Evolutionary conservation across 2,329 filamentous ascomycete genomes (phyloP), one percentile per base, ranked within the genome.

Genomic region (Fusarium annulatum): DNA sequence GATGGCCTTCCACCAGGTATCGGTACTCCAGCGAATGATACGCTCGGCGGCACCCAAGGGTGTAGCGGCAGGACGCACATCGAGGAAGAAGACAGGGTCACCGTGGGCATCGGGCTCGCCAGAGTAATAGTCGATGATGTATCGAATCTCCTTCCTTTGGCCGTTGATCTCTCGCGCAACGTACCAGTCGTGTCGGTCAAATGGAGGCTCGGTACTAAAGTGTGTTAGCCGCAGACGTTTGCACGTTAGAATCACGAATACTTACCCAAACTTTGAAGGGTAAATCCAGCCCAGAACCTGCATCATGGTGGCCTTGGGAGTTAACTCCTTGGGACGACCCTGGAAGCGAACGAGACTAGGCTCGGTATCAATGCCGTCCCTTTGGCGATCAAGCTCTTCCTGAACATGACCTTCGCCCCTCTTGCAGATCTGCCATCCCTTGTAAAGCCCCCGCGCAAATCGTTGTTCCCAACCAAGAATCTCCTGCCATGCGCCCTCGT

Each of bases 131-230:
- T 99, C 96, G 81, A 99, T 99, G 63, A 99, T 91, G 81, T 99
- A 99, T 78, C 96, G 90, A 51, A 98, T 87, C 85, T 98, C 92
- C 80, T 92, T 92, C 77, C 86, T 87, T 66, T 91, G 81, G 34
- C 93, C 94, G 61, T 91, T 87, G 55, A 88, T 83, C 39, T 92
- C 88, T 71, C 96, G 89, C 73, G 93, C 89, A 46, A 99, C 93
- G 80, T 92, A 98, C 96, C 96, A 99, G 81, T 99, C 96, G 81
- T 99, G 96, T 70, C 96, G 91, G 83, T 99, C 96, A 78, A 99
- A 99, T 3, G 96, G 96, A 16, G 94, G 93, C 60, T 94, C 92
- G 12, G 92, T 91, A 9, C 92, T 94, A 72, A 39, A 60, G 59
- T 55, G 26, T 58, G 36, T 77, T 64, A 81, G 76, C 34, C n/a